phyloP scores from a whole-genome alignment of 306 rosid species.

The Dryas octopetala region DNA sequence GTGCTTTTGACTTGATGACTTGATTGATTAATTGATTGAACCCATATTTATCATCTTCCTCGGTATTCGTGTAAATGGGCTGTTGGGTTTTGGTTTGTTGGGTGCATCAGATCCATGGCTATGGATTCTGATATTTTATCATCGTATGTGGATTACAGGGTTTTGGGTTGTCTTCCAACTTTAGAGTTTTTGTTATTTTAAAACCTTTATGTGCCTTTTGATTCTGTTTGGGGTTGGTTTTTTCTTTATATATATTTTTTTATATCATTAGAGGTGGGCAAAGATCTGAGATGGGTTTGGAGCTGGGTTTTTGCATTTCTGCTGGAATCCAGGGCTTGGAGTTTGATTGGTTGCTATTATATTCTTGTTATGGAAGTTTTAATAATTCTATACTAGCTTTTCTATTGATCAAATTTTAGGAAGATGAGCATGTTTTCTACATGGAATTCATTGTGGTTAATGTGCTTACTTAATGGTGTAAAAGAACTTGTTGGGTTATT shows the following conservation, averaged over 20 bases:
- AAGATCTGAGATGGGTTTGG: constrained; percentile 33
- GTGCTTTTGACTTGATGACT: constrained; percentile 2
- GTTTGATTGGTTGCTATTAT: constrained; percentile 17
- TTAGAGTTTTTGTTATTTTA: background rate
- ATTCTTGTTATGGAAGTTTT: constrained; percentile 12
- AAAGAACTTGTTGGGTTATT: background rate
- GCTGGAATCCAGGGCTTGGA: background rate
- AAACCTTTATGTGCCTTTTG: constrained; percentile 8
- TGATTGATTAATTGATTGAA: constrained; percentile 27
- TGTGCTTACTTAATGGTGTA: background rate
- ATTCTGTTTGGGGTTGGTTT: constrained; percentile 17
- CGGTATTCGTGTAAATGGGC: constrained; percentile 17
- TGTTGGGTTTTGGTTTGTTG: background rate
- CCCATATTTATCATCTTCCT: constrained; percentile 25
- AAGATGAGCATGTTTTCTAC: background rate
- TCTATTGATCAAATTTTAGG: constrained; percentile 1
- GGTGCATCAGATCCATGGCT: constrained; percentile 48
- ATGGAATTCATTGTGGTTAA: background rate
- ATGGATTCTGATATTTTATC: constrained; percentile 16
- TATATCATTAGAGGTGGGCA: background rate
- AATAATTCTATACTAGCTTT: constrained; percentile 1
- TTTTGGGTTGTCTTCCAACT: constrained; percentile 7
- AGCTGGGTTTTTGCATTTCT: background rate
- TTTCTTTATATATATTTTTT: background rate
- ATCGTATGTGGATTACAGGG: constrained; percentile 7